Evolutionary conservation across 495 filamentous ascomycete genomes (phyloP), one percentile per base, ranked within the genome.

Genomic region (Annulohypoxylon stygium): DNA sequence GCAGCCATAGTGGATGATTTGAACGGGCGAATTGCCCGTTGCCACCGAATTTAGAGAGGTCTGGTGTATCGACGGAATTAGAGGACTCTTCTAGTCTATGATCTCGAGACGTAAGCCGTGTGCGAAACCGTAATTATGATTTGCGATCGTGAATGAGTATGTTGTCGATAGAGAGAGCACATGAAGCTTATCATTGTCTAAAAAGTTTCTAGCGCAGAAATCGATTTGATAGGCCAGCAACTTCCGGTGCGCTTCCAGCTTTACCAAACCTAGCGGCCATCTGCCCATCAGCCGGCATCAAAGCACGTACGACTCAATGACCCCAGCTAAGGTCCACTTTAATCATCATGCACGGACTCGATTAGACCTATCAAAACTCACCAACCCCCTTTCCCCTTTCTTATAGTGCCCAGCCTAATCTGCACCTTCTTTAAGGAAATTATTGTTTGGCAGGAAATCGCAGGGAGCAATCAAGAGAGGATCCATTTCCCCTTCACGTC

Each of bases 401-500:
- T 80, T 69, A 53, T 70, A 61, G 61, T 75, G 48, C 64, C 65
- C 47, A 53, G 65, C 58, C 73, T 73, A 75, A 78, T 78, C 78
- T 82, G 74, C 70, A 77, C 74, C 76, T 77, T 74, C 76, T 80
- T 78, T 48, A 78, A 74, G 82, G 83, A 83, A 85, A 84, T 85
- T 83, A 83, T 83, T 84, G 77, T 83, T 81, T 81, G 65, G 79
- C 78, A 80, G 80, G 79, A 79, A 73, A 78, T 76, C 77, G 76
- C 77, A 71, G 77, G 73, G 79, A 79, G 75, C 70, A 75, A 73
- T 75, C 69, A 78, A 80, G 43, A 64, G 67, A 76, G 67, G 62
- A 72, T 70, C 74, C 63, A 54, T 66, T 66, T 75, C 65, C 64
- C 69, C 62, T 78, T 67, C 69, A 76, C 73, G 67, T 75, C 62